phyloP scores from a whole-genome alignment of 1,284 basidiomycete genomes.

The Phylloboletellus chloephorus region DNA sequence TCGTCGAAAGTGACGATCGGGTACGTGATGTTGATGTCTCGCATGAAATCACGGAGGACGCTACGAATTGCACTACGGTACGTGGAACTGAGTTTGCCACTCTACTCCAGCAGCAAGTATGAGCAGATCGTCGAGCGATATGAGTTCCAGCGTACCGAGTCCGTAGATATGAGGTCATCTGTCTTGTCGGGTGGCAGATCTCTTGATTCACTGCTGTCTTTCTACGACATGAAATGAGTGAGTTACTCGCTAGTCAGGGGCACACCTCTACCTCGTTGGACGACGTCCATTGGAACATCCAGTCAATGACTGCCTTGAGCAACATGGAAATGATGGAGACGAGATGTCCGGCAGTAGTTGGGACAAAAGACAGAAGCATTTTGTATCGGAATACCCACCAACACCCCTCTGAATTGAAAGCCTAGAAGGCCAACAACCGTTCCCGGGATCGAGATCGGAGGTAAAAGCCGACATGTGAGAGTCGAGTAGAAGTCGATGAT shows the following conservation, averaged over 20 bases:
- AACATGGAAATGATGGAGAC: not conserved
- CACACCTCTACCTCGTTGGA: not conserved
- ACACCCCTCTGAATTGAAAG: not conserved
- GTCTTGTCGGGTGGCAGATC: not conserved
- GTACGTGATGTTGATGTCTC: conserved; percentile 7
- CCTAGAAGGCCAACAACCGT: too few relatives aligned
- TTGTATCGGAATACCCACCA: not conserved
- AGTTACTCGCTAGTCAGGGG: not conserved
- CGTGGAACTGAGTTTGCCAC: not conserved
- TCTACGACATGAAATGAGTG: not conserved
- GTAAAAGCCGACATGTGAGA: not conserved
- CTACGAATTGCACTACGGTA: conserved; percentile 6
- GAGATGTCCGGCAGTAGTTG: not conserved
- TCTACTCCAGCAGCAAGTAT: not conserved
- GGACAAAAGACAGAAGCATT: too few relatives aligned
- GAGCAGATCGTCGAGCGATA: not conserved
- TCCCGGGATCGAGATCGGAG: not conserved
- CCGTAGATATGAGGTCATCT: not conserved
- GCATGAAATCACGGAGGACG: conserved; percentile 6
- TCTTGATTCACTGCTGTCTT: not conserved
- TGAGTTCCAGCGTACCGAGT: not conserved
- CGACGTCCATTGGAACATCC: conserved; percentile 4
- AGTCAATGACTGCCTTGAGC: not conserved
- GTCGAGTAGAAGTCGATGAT: too few relatives aligned
- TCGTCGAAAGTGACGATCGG: conserved; percentile 7